Evolutionary conservation across 2,329 filamentous ascomycete species (phyloP).

Genomic region (Metarhizium album): DNA sequence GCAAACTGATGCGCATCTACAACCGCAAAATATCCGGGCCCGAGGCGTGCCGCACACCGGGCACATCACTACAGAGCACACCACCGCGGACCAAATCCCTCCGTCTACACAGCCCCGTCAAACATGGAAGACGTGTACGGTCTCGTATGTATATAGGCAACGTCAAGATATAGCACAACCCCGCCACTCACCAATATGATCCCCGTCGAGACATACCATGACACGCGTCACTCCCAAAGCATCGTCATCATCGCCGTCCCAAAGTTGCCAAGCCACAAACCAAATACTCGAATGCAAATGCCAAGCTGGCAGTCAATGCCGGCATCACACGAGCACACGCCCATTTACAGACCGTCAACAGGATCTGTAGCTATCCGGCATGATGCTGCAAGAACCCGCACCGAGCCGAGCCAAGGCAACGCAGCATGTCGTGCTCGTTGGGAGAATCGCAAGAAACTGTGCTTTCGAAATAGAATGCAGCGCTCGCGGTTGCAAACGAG

Average conservation of each 20-base stretch:
- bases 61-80: too few relatives aligned
- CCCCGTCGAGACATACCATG: background rate
- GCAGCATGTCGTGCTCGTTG: too few relatives aligned
- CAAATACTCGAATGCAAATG: slow-evolving; percentile 1
- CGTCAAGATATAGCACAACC: background rate
- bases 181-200: background rate
- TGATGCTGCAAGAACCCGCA: too few relatives aligned
- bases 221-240: background rate
- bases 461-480: too few relatives aligned
- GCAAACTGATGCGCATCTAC: too few relatives aligned
- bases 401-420: too few relatives aligned
- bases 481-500: too few relatives aligned
- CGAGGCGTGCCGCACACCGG: too few relatives aligned
- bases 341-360: background rate
- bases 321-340: background rate
- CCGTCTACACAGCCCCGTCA: background rate
- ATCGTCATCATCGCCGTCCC: background rate
- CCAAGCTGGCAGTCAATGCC: background rate
- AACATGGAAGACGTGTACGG: background rate
- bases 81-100: too few relatives aligned
- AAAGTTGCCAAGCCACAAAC: background rate
- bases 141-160: background rate
- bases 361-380: background rate
- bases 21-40: too few relatives aligned
- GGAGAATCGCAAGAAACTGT: too few relatives aligned